Evolutionary conservation across 2,329 filamentous ascomycete species (phyloP), one percentile per base, ranked within the genome.

Genomic region (Amphichorda felina): DNA sequence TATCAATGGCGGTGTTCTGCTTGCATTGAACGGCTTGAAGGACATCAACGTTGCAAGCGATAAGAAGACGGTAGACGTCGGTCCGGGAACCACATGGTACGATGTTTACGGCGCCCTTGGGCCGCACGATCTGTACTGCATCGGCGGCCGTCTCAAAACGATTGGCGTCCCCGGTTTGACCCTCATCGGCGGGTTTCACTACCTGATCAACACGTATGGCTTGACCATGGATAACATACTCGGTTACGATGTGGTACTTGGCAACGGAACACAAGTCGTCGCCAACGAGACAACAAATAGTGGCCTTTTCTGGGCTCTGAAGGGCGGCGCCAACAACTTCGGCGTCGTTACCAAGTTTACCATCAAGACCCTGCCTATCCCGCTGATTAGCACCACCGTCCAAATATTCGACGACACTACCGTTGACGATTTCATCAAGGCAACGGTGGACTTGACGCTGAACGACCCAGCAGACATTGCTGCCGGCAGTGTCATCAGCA

Each of bases 301-400:
- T 8, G 63, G 69, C 40, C 46, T 70, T 0, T 54, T 67, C 42
- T 70, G 64, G 64, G 66, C 61, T 14, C 45, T 70, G 0, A 63
- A 54, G 48, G 68, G 67, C 13, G 68, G 66, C 3, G 66, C 63
- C 2, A 63, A 59, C 8, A 70, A 70, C 42, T 61, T 70, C 41
- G 66, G 67, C 29, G 60, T 71, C 34, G 57, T 70, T 29, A 47
- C 63, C 34, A 63, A 56, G 6, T 46, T 52, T 10, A 30, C 45
- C n/a, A 40, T 48, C 11, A 48, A 48, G 31, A 43, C 45, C 3
- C 46, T 61, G 43, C 49, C 44, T 1, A 42, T 50, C 5, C 41
- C 49, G 2, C 18, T 32, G 8, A 42, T 58, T n/a, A 56, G 47
- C 36, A 56, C 49, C 13, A 56, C 54, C 3, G 46, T 51, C 13